Evolutionary conservation across 2,329 filamentous ascomycete species (phyloP).

Genomic region (Calonectria naviculata): DNA sequence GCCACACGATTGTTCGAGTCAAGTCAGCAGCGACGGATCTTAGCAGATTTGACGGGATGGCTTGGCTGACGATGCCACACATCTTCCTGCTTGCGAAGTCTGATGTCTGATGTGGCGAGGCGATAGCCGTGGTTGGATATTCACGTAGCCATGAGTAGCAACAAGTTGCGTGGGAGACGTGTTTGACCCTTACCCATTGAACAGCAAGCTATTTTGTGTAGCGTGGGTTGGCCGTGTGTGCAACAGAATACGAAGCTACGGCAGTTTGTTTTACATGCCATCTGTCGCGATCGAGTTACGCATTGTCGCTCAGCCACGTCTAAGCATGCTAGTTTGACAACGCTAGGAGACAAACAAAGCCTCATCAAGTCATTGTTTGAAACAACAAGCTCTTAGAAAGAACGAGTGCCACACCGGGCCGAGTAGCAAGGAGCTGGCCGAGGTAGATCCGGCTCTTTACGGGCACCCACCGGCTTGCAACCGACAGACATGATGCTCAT

Average conservation of each 20-base stretch:
- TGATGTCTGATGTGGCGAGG: not conserved
- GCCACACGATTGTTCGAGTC: not conserved
- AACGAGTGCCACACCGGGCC: slow-evolving; percentile 1
- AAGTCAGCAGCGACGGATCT: not conserved
- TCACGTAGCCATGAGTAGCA: not conserved
- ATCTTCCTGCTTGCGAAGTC: not conserved
- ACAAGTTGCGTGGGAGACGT: not conserved
- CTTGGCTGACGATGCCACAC: not conserved
- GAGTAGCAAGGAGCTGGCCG: not conserved
- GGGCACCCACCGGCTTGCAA: not conserved
- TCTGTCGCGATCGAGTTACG: not conserved
- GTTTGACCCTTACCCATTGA: not conserved
- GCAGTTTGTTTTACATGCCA: not conserved
- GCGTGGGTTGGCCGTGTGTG: not conserved
- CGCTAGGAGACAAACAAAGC: not conserved
- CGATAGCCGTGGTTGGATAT: not conserved
- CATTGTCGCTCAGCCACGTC: not conserved
- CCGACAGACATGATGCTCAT: not conserved
- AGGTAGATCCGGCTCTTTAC: not conserved
- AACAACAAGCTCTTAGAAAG: not conserved
- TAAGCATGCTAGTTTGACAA: not conserved
- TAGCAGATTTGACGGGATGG: not conserved
- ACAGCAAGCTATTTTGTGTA: not conserved
- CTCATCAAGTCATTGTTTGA: not conserved
- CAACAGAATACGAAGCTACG: not conserved